These are phyloP conservation scores for Tephrocybe rancida DNA, from an alignment of 768 basidiomycete species.

Conservation along the genomic window DNA sequence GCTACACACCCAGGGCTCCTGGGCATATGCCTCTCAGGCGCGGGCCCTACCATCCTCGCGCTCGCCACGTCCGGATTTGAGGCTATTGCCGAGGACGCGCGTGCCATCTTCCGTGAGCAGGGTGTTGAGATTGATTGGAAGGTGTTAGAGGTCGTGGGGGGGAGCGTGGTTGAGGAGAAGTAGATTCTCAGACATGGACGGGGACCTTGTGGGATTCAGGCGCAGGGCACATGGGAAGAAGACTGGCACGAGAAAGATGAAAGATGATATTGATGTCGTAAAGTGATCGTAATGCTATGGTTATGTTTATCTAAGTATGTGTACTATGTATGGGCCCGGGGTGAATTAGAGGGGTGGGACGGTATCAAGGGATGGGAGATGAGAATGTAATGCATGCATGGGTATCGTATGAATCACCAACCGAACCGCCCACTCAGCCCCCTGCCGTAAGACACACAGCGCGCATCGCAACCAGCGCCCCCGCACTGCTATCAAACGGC, in stretches of 20 bases:
- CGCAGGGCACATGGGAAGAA: background rate
- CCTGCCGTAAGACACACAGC: constrained; percentile 91
- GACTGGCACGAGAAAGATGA: background rate
- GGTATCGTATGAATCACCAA: constrained; percentile 29
- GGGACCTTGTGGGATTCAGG: no score
- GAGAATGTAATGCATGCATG: constrained; percentile 14
- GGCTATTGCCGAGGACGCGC: constrained; percentile 80
- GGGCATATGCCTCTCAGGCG: constrained; percentile 97
- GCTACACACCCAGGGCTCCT: constrained; percentile 90
- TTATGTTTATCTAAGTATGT: constrained; percentile 3
- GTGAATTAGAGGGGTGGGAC: background rate
- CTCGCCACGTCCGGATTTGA: constrained; percentile 88
- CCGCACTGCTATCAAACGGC: constrained; percentile 69
- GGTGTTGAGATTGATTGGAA: constrained; percentile 91
- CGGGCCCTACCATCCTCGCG: constrained; percentile 96
- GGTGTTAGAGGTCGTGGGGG: constrained; percentile 65
- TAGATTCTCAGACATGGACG: background rate
- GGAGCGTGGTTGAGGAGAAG: constrained; percentile 36
- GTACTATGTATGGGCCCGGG: no score
- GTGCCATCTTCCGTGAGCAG: constrained; percentile 67
- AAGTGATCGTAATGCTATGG: constrained; percentile 4
- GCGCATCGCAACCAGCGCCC: constrained; percentile 78
- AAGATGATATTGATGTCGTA: constrained; percentile 18
- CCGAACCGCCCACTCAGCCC: no score
- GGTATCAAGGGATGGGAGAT: background rate